Base-by-base conservation (phyloP, 192 early-diverging fungal species). In the Backusella tarrabulga region DNA sequence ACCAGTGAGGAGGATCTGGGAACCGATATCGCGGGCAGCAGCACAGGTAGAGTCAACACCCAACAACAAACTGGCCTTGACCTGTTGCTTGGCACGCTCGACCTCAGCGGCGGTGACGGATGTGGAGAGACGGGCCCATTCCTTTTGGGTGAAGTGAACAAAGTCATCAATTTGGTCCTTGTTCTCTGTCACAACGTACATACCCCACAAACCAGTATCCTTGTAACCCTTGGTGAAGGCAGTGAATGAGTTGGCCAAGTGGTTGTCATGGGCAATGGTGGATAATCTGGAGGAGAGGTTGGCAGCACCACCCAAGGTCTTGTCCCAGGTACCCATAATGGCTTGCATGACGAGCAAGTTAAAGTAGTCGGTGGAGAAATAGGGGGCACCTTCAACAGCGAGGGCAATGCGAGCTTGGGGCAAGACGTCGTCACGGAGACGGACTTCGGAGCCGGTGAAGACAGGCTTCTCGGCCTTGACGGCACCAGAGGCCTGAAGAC, bases 221-320 rank as follows among this genome's bases (percentile, higher is more conserved):
- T 92, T 92, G 91, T 98, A 99, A 26, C 95, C 96, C 36, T 97
- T 97, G 92, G 98, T 98, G 90, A 99, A 98, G 67, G 97, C 93
- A 92, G 96, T 94, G 91, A 97, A 99, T 63, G 96, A 97, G 91
- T 97, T 98, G 75, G 96, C 97, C 78, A 98, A 86, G 42, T 91
- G 87, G 86, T 93, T 84, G 84, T 95, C 85, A 83, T 90, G 83
- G 72, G 97, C 87, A 71, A 93, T 88, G 83, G 91, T 87, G 73
- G 97, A 95, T 76, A 99, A 86, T 54, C 91, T 90, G 70, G 97
- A 98, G 68, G 94, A 93, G 78, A 95, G 88, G 87, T 98, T 92
- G 80, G 91, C 89, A 79, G 95, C 92, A 71, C 93, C 93, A 42
- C 97, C 97, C 63, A 98, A 87, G 26, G 93, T 91, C 75, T 97